A percentile compares a stretch with the other conserved stretches of the same genome.
These are phyloP conservation scores for Globisporangium apiculatum DNA, from an alignment of 352 stramenopile genomes.

Conservation along the genomic window DNA sequence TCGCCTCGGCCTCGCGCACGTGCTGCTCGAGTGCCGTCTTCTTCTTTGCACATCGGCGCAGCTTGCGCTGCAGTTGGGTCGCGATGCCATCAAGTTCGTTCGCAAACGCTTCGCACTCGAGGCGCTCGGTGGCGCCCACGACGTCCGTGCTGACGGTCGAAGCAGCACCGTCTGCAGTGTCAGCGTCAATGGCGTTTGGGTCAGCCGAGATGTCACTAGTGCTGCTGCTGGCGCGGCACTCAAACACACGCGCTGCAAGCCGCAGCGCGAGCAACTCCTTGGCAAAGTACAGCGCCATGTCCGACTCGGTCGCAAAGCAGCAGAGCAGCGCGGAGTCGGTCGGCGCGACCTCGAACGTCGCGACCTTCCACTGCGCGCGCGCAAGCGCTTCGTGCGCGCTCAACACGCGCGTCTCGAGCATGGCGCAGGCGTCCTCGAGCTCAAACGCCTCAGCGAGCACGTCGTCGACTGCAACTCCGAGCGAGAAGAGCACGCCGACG, in stretches of 20 bases:
- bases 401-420: constrained; percentile 29
- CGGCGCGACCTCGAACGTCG: background rate
- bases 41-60: constrained; percentile 54
- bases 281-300: constrained; percentile 46
- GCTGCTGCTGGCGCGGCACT: no score
- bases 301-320: constrained; percentile 31
- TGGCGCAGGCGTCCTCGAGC: constrained; percentile 32
- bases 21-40: constrained; percentile 21
- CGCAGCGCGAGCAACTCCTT: constrained; percentile 34
- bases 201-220: constrained; percentile 1
- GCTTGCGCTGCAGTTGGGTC: constrained; percentile 35
- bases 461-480: constrained; percentile 28
- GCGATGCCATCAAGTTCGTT: constrained; percentile 16
- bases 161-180: constrained; percentile 3
- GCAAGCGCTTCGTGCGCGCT: constrained; percentile 21
- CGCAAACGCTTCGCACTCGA: constrained; percentile 4
- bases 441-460: constrained; percentile 25
- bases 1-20: constrained; percentile 18
- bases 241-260: constrained; percentile 12
- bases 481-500: constrained; percentile 48
- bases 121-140: background rate
- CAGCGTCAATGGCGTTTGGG: constrained; percentile 3
- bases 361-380: constrained; percentile 18
- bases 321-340: constrained; percentile 20
- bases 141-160: background rate